A percentile compares a stretch with the other conserved stretches of the same genome.
phyloP scores from a whole-genome alignment of 2,329 filamentous ascomycete species.

The Cadophora malorum region DNA sequence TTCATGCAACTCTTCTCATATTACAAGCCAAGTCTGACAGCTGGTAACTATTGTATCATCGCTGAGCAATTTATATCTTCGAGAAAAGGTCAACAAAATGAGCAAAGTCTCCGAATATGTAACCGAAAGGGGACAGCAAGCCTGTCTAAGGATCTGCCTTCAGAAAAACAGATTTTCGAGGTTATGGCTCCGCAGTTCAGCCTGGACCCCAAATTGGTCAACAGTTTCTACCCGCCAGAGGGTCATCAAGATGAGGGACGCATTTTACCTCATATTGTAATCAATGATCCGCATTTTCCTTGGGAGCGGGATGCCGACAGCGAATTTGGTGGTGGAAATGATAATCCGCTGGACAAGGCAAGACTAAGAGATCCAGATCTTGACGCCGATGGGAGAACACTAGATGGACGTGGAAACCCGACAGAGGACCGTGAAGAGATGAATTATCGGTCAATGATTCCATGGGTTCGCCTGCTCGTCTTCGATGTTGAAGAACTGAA shows the following conservation, averaged over 20 bases:
- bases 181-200: conserved; percentile 23
- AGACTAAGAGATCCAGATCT: conserved; percentile 18
- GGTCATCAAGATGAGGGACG: conserved; percentile 46
- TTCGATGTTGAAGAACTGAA: conserved; percentile 50
- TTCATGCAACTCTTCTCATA: conserved; percentile 11
- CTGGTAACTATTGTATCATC: conserved; percentile 1
- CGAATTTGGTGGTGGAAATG: not conserved
- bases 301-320: conserved; percentile 45
- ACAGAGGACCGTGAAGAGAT: not conserved
- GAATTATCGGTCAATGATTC: not conserved
- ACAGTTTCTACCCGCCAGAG: conserved; percentile 47
- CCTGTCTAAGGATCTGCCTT: not conserved
- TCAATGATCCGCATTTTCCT: conserved; percentile 52
- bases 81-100: not conserved
- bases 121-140: not conserved
- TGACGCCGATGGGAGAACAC: not conserved
- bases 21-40: conserved; percentile 7
- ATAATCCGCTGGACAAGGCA: conserved; percentile 28
- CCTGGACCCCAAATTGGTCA: conserved; percentile 20
- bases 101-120: conserved; percentile 3
- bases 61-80: conserved; percentile 8
- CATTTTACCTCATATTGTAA: conserved; percentile 53
- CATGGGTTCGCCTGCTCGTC: conserved; percentile 10
- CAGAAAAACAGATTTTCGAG: conserved; percentile 18
- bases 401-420: not conserved